These are phyloP conservation scores for Psilocybe subaeruginosa DNA, from an alignment of 768 basidiomycete genomes.

Conservation along the genomic window DNA sequence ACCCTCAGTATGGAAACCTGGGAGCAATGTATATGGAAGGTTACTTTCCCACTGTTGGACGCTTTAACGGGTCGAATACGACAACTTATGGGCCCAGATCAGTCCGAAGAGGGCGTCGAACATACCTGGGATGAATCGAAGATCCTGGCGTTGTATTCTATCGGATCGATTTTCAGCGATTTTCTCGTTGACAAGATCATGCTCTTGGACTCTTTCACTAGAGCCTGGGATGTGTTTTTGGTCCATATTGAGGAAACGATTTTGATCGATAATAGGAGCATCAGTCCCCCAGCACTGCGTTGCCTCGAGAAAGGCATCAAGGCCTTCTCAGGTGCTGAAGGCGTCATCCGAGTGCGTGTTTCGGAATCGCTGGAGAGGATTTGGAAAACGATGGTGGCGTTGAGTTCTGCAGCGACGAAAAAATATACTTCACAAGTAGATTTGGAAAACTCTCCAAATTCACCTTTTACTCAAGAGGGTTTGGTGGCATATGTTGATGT, in stretches of 20 bases:
- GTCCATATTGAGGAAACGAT: conserved; percentile 72
- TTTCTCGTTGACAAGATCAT: conserved; percentile 79
- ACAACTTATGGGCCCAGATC: conserved; percentile 31
- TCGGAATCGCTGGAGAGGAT: conserved; percentile 56
- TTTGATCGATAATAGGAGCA: conserved; percentile 62
- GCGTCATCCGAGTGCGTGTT: conserved; percentile 45
- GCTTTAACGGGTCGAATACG: conserved; percentile 63
- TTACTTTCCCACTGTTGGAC: conserved; percentile 86
- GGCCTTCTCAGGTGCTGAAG: conserved; percentile 48
- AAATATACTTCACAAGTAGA: conserved; percentile 23
- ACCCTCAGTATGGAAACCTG: conserved; percentile 83
- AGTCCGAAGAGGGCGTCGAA: conserved; percentile 18
- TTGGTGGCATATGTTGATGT: conserved; percentile 81
- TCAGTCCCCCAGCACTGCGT: conserved; percentile 84
- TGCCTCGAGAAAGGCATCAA: conserved; percentile 81
- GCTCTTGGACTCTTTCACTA: conserved; percentile 66
- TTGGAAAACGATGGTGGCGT: conserved; percentile 71
- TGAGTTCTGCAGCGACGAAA: conserved; percentile 51
- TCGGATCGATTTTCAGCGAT: conserved; percentile 82
- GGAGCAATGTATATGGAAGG: conserved; percentile 90
- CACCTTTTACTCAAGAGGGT: conserved; percentile 82
- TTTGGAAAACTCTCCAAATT: conserved; percentile 26
- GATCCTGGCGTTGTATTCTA: conserved; percentile 80
- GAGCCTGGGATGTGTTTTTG: conserved; percentile 79
- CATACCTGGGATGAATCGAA: conserved; percentile 89